phyloP scores from a whole-genome alignment of 257 asterid species.

The Gentiana macrophylla region DNA sequence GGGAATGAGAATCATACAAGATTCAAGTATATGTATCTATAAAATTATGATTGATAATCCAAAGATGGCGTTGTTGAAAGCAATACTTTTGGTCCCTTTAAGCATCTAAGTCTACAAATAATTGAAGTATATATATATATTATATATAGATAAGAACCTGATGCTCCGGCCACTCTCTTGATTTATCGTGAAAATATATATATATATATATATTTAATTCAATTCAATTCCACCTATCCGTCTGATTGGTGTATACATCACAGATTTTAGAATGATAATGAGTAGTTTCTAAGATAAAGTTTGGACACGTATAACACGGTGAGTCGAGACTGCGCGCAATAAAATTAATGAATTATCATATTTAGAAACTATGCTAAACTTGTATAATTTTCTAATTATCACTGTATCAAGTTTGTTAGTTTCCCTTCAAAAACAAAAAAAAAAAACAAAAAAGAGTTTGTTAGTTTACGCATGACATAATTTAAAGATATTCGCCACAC shows the following conservation, averaged over 20 bases:
- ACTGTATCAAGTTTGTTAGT: no score
- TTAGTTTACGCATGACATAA: no score
- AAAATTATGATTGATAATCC: conserved; percentile 1
- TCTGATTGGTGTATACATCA: conserved; percentile 3
- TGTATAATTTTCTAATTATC: no score
- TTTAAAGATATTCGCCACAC: no score
- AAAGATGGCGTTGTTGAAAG: conserved; percentile 14
- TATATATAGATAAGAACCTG: conserved; percentile 41
- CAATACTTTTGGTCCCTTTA: conserved; percentile 13
- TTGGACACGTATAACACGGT: no score
- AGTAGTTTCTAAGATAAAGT: not conserved
- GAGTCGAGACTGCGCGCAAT: no score
- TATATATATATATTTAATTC: not conserved
- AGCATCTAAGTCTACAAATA: conserved; percentile 24
- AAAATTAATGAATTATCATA: no score
- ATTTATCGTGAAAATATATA: not conserved
- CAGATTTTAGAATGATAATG: no score
- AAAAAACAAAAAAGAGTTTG: no score
- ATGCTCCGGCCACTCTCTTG: conserved; percentile 31
- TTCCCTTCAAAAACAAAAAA: no score
- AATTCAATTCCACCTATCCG: conserved; percentile 19
- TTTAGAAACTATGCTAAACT: no score
- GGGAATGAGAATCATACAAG: conserved; percentile 19
- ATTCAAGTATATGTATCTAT: conserved; percentile 19
- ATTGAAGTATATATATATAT: conserved; percentile 7